Conservation (phyloP, 805 yeast species). For the Candida tammaniensis region DNA sequence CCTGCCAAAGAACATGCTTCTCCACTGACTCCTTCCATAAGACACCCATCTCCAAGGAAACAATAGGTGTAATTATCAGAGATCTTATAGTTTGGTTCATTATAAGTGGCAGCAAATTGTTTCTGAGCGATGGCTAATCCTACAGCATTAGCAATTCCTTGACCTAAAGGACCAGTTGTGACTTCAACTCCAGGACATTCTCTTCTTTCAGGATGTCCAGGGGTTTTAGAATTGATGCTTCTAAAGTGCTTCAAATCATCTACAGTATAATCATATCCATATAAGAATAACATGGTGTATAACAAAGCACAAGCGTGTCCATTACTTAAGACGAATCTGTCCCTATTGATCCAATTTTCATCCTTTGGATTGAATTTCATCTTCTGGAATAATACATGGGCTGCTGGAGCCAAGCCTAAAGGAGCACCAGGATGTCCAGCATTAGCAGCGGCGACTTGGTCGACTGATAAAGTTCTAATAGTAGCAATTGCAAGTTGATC, state of each 20-base stretch:
- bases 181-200: slow-evolving; percentile 93
- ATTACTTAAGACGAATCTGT: slow-evolving; percentile 90
- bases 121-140: slow-evolving; percentile 95
- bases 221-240: slow-evolving; percentile 85
- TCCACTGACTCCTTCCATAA: slow-evolving; percentile 95
- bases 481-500: slow-evolving; percentile 80
- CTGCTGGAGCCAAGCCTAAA: slow-evolving; percentile 94
- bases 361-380: slow-evolving; percentile 87
- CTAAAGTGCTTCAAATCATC: slow-evolving; percentile 91
- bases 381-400: slow-evolving; percentile 80
- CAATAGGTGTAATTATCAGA: slow-evolving; percentile 75
- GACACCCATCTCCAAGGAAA: slow-evolving; percentile 95
- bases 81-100: slow-evolving; percentile 76
- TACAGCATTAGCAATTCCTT: slow-evolving; percentile 94
- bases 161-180: slow-evolving; percentile 98
- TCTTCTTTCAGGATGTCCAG: slow-evolving; percentile 91
- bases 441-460: slow-evolving; percentile 82
- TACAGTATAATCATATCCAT: slow-evolving; percentile 75
- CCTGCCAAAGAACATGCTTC: slow-evolving; percentile 97
- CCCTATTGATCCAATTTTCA: slow-evolving; percentile 92
- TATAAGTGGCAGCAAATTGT: slow-evolving; percentile 87
- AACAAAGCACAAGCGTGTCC: slow-evolving; percentile 95
- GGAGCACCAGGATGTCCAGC: slow-evolving; percentile 99
- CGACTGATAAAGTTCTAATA: slow-evolving; percentile 85
- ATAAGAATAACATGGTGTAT: slow-evolving; percentile 80